phyloP scores from a whole-genome alignment of 2,329 filamentous ascomycete species.

The Polychaeton citri region DNA sequence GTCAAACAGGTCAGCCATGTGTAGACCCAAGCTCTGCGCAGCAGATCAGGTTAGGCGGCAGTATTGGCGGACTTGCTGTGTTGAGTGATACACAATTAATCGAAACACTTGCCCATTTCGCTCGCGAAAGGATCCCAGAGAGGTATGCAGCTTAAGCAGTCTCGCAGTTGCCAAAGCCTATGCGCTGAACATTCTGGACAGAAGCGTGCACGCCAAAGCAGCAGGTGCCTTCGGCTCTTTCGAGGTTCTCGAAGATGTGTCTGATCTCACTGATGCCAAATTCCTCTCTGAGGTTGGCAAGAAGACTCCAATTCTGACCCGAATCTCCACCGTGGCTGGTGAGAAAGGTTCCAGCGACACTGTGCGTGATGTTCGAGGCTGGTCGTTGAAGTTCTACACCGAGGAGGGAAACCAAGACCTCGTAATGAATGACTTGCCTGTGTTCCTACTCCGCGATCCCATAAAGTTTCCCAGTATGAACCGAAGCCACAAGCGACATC shows the following conservation, averaged over 20 bases:
- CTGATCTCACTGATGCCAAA: slow-evolving; percentile 41
- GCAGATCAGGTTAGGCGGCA: neutral
- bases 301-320: slow-evolving; percentile 36
- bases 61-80: slow-evolving; percentile 28
- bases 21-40: slow-evolving; percentile 2
- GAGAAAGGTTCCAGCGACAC: slow-evolving; percentile 36
- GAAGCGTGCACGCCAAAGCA: slow-evolving; percentile 18
- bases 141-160: slow-evolving; percentile 19
- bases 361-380: slow-evolving; percentile 36
- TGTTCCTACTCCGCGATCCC: slow-evolving; percentile 32
- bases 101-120: slow-evolving; percentile 48
- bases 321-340: slow-evolving; percentile 34
- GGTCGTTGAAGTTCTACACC: slow-evolving; percentile 38
- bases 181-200: no score
- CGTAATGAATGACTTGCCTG: slow-evolving; percentile 28
- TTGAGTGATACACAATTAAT: slow-evolving; percentile 49
- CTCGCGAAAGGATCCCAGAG: slow-evolving; percentile 49
- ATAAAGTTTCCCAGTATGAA: slow-evolving; percentile 29
- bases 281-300: slow-evolving; percentile 42
- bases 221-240: slow-evolving; percentile 26
- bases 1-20: slow-evolving; percentile 1
- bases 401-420: slow-evolving; percentile 40
- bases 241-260: slow-evolving; percentile 46
- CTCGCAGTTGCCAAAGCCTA: neutral
- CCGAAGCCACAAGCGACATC: slow-evolving; percentile 21